Evolutionary conservation across 345 rosid genomes (phyloP), one percentile per base, ranked within the genome.

Genomic region (Toxicodendron radicans): DNA sequence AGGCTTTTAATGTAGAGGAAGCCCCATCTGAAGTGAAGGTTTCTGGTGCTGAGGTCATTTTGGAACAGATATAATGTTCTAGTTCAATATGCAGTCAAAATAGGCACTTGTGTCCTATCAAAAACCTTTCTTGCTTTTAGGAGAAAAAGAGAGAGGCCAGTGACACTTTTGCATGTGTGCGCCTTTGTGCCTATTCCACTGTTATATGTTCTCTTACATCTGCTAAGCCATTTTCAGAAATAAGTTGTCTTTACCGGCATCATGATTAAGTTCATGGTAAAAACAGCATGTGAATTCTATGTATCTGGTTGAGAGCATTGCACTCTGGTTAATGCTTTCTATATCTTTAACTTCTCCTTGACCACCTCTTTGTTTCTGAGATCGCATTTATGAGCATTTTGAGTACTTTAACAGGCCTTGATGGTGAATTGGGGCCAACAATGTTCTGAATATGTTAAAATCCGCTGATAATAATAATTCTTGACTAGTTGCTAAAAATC

Each of bases 1-100:
- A 95, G 87, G 84, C 78, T 23, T 75, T 92, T 68, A 92, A 95
- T 56, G 90, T 92, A 54, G 97, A 95, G 89, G 93, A 82, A 72
- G 94, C 87, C 68, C 99, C 95, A 16, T 92, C 97, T 7, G 97
- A 91, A 64, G 87, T 91, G 84, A 92, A 90, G 84, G 97, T 95
- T 70, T 77, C 97, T 0, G 92, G 95, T 7, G 97, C 82, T 0
- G 94, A 95, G 64, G 88, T 87, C 54, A 90, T 95, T 32, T 77
- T 95, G 85, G 91, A 86, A 73, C 95, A 92, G 79, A 92, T 92
- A 64, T 92, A 66, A 65, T 53, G 51, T 35, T 61, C 21, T 11
- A 18, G 52, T 30, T 38, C 60, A 1, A 38, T 46, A 58, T 71
- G 9, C 46, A 0, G 4, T 61, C 5, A 33, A 46, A 12, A 41